Evolutionary conservation across 2,329 filamentous ascomycete genomes (phyloP).

Genomic region (Penicillium sp.): DNA sequence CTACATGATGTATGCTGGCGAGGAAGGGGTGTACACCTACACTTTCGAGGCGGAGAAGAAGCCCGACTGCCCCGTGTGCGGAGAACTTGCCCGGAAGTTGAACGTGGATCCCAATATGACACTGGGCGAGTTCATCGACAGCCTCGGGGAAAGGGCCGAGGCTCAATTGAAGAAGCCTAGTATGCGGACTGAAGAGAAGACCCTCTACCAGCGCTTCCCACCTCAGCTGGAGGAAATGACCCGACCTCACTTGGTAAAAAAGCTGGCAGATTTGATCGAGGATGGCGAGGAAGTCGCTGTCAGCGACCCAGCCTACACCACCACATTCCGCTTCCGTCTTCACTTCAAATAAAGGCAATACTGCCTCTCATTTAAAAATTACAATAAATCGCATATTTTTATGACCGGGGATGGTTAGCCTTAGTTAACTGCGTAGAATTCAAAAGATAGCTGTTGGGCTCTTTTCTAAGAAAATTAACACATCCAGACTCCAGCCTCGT

Average conservation of each 20-base stretch:
- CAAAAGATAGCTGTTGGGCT: slow-evolving; percentile 24
- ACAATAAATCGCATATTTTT: slow-evolving; percentile 6
- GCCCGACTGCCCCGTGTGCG: slow-evolving; percentile 91
- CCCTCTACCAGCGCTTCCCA: slow-evolving; percentile 85
- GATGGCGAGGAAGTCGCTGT: slow-evolving; percentile 88
- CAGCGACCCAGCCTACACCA: slow-evolving; percentile 83
- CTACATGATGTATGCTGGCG: slow-evolving; percentile 99
- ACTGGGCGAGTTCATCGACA: slow-evolving; percentile 80
- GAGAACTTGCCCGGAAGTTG: slow-evolving; percentile 74
- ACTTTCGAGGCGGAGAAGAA: slow-evolving; percentile 96
- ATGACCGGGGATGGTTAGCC: slow-evolving; percentile 9
- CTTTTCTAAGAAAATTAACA: slow-evolving; percentile 27
- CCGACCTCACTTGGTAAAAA: slow-evolving; percentile 74
- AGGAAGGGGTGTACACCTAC: slow-evolving; percentile 94
- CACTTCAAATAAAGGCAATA: slow-evolving; percentile 40
- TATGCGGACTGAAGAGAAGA: slow-evolving; percentile 74
- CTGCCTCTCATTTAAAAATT: background rate
- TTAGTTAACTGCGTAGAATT: slow-evolving; percentile 18
- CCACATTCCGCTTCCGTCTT: slow-evolving; percentile 63
- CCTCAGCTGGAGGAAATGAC: slow-evolving; percentile 81
- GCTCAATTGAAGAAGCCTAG: slow-evolving; percentile 93
- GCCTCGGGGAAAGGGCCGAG: slow-evolving; percentile 77
- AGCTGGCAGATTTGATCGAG: slow-evolving; percentile 70
- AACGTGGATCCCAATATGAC: slow-evolving; percentile 68
- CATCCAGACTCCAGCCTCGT: slow-evolving; percentile 35